Base-by-base conservation (phyloP, 768 basidiomycete genomes). In the Boletus eberwhitei region DNA sequence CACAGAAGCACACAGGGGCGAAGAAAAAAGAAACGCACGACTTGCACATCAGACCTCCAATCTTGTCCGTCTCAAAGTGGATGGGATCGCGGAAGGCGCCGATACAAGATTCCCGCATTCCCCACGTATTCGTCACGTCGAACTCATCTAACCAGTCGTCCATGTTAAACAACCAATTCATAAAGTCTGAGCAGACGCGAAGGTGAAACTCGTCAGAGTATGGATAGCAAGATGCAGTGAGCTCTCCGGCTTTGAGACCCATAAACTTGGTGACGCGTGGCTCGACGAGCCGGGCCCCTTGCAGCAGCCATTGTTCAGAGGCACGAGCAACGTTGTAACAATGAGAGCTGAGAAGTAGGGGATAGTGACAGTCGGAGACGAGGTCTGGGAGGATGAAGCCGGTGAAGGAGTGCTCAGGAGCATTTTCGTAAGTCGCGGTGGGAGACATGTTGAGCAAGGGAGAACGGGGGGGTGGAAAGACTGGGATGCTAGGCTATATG, bases 171-270 rank as follows among this genome's bases (percentile, higher is more conserved):
- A 75, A 59, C 62, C 69, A 75, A 58, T 70, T 72, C 82, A 88
- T 79, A 61, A 86, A 88, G 69, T 89, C 87, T 4, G 81, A 79
- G 57, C 84, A 78, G 56, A 85, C 79, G 31, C 83, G 81, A 36
- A 89, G 78, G 46, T 82, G 80, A 57, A 81, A 78, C 40, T 74
- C 66, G n/a, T 79, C 71, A 21, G 80, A 73, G 24, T 77, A 77
- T 53, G 81, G 77, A 66, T 87, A 88, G 66, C 83, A 85, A 63
- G 74, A 79, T 3, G 84, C 84, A 34, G 84, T 81, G 58, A 89
- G 79, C 58, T 85, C 82, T 41, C 86, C 84, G 13, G 83, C 83
- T 57, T 85, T 81, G 51, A 87, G 75, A 29, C 81, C 83, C 60
- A 76, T 75, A 49, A 87, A 77, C 35, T 70, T 72, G 54, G 68